Evolutionary conservation across 2,329 filamentous ascomycete genomes (phyloP).

Genomic region (Talaromyces sp.): DNA sequence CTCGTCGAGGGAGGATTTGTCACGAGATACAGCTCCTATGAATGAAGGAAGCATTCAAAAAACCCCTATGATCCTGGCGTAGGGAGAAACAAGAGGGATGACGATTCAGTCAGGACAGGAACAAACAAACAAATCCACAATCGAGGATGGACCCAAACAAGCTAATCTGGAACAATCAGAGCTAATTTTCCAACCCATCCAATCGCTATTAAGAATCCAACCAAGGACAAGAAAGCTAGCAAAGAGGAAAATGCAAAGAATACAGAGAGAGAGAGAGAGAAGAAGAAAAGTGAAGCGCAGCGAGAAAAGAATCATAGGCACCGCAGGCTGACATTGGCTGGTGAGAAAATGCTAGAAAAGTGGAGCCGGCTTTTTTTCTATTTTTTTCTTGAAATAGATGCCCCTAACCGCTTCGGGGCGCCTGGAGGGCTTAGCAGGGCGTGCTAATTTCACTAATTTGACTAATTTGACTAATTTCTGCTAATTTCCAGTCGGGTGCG

Average conservation of each 20-base stretch:
- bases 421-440: background rate
- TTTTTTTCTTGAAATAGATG: slow-evolving; percentile 12
- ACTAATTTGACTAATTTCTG: background rate
- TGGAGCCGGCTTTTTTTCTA: slow-evolving; percentile 10
- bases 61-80: slow-evolving; percentile 2
- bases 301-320: slow-evolving; percentile 8
- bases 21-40: background rate
- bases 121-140: slow-evolving; percentile 5
- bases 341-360: slow-evolving; percentile 14
- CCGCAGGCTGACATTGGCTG: background rate
- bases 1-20: background rate
- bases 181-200: background rate
- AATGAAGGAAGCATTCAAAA: slow-evolving; percentile 9
- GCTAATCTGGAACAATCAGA: background rate
- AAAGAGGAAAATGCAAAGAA: background rate
- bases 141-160: background rate
- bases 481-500: background rate
- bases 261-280: background rate
- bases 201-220: background rate
- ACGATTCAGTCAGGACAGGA: background rate
- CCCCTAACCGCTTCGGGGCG: background rate
- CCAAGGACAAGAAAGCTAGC: background rate
- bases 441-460: background rate
- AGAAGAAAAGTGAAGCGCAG: slow-evolving; percentile 7
- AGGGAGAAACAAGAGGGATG: background rate